Conservation (phyloP, 2,329 filamentous ascomycete species). For the Beauveria bassiana region DNA sequence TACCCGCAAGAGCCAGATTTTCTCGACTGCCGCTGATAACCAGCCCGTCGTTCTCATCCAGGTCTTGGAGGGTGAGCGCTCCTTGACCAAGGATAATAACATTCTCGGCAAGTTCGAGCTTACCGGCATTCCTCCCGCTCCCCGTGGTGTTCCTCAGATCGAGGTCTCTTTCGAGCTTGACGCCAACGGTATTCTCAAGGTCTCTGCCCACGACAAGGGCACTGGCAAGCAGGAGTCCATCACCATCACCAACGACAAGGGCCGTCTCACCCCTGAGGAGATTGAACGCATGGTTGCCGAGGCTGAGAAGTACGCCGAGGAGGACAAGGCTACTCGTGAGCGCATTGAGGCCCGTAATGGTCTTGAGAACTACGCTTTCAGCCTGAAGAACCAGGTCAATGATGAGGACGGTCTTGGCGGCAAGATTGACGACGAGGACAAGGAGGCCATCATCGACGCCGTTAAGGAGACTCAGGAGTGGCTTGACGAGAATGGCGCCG, state of each 20-base stretch:
- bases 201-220: slow-evolving; percentile 93
- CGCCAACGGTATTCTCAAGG: slow-evolving; percentile 96
- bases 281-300: slow-evolving; percentile 99
- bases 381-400: slow-evolving; percentile 97
- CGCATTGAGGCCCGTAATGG: slow-evolving; percentile 94
- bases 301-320: slow-evolving; percentile 97
- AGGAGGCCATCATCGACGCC: slow-evolving; percentile 92
- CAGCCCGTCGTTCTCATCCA: slow-evolving; percentile 93
- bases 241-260: slow-evolving; percentile 99
- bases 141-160: slow-evolving; percentile 94
- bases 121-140: slow-evolving; percentile 87
- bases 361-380: slow-evolving; percentile 99
- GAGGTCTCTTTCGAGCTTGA: slow-evolving; percentile 98
- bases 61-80: slow-evolving; percentile 89
- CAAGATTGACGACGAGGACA: slow-evolving; percentile 98
- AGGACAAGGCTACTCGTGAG: slow-evolving; percentile 96
- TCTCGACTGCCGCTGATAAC: slow-evolving; percentile 94
- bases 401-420: slow-evolving; percentile 94
- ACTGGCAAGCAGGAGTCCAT: slow-evolving; percentile 96
- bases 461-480: slow-evolving; percentile 96
- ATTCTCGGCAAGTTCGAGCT: slow-evolving; percentile 97
- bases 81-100: slow-evolving; percentile 96
- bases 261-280: slow-evolving; percentile 89
- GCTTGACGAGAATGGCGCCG: slow-evolving; percentile 89
- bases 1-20: slow-evolving; percentile 95